These are phyloP conservation scores for Acacia concinna DNA, from an alignment of 331 rosid species.

Conservation along the genomic window DNA sequence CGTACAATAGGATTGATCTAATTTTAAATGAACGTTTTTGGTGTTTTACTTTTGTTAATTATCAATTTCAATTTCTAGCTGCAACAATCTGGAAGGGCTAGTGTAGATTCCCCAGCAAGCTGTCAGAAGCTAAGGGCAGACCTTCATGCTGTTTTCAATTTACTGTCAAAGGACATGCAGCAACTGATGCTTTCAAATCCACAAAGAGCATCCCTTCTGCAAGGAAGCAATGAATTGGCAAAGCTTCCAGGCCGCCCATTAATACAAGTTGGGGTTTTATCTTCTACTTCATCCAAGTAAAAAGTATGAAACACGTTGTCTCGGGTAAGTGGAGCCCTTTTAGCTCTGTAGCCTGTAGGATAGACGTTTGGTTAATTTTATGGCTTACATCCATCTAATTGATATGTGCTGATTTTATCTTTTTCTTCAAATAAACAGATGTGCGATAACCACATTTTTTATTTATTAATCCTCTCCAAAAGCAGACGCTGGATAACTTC, in stretches of 20 bases:
- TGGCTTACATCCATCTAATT: slow-evolving; percentile 31
- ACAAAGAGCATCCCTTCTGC: slow-evolving; percentile 70
- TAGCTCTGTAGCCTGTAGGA: slow-evolving; percentile 35
- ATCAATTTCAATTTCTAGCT: slow-evolving; percentile 43
- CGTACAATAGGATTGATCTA: neutral
- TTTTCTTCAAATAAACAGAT: slow-evolving; percentile 30
- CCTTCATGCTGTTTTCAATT: slow-evolving; percentile 59
- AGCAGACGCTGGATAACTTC: slow-evolving; percentile 30
- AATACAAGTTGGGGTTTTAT: slow-evolving; percentile 41
- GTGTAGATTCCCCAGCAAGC: slow-evolving; percentile 48
- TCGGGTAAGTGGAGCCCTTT: slow-evolving; percentile 16
- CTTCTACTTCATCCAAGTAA: slow-evolving; percentile 53
- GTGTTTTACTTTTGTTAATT: slow-evolving; percentile 24
- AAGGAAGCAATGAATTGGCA: slow-evolving; percentile 43
- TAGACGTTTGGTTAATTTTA: slow-evolving; percentile 20
- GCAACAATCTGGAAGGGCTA: slow-evolving; percentile 67
- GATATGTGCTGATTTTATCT: slow-evolving; percentile 17
- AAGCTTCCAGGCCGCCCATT: slow-evolving; percentile 59
- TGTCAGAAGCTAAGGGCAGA: slow-evolving; percentile 65
- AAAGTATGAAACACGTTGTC: slow-evolving; percentile 30
- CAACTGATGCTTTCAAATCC: slow-evolving; percentile 80
- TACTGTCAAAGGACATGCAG: slow-evolving; percentile 85
- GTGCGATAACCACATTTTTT: slow-evolving; percentile 17
- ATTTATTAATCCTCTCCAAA: slow-evolving; percentile 26
- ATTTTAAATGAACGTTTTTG: slow-evolving; percentile 26